Evolutionary conservation across 2,329 filamentous ascomycete genomes (phyloP), one percentile per base, ranked within the genome.

Genomic region (Boeremia lycopersici): DNA sequence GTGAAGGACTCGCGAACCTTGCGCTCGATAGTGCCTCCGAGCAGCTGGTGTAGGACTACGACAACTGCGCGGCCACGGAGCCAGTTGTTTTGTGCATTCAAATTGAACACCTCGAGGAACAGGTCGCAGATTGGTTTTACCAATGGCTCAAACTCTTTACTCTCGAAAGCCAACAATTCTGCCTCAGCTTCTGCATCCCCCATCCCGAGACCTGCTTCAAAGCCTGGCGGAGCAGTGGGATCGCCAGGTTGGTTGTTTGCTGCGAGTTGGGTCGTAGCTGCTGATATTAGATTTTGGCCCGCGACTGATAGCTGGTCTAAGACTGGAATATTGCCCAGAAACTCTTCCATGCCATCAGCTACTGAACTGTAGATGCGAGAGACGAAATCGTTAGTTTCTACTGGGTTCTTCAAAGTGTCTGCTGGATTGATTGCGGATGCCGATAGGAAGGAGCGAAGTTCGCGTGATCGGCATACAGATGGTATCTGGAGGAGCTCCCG

Each of bases 71-170:
- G 87, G 0, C 95, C 96, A 35, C 96, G 89, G 4, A 99, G 85
- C 96, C 95, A 99, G 74, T 96, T 98, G 76, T 96, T 97, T 35
- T 93, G 93, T 57, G 89, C 88, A 74, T 97, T 96, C 34, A 99
- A 83, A 70, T 96, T 93, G 70, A 99, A 99, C 0, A 92, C 86
- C 72, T 99, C 95, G 13, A 99, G 84, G 76, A 99, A 99, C 56
- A 99, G 88, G 74, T 99, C 95, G 75, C 93, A 97, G 58, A 99
- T 97, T 4, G 95, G 96, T 73, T 97, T 99, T 67, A 99, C 95
- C 69, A 99, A 98, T 1, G 95, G 95, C 70, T 96, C 92, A 2
- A 92, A 81, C 65, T 96, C 91, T 59, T 73, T 71, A 43, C 72
- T 88, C 75, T 98, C 93, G 68, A 96, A 98, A 0, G 93, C 93